These are phyloP conservation scores for Podaxis mareebaensis DNA, from an alignment of 768 basidiomycete species.

Conservation along the genomic window DNA sequence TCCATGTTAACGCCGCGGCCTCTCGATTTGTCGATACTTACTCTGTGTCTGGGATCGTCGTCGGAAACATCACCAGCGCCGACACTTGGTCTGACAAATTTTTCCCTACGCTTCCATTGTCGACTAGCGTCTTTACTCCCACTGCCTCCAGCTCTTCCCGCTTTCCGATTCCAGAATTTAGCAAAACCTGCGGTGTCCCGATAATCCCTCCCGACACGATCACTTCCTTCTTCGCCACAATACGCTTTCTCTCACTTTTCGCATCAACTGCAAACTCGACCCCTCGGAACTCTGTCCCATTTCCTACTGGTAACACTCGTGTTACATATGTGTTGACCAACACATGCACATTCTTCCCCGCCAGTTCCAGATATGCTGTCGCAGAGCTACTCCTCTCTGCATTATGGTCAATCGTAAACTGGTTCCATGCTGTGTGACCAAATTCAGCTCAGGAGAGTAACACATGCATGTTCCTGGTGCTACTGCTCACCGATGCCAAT, in stretches of 20 bases:
- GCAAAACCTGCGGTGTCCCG: constrained; percentile 27
- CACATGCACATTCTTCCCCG: constrained; percentile 8
- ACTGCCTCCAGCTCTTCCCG: constrained; percentile 17
- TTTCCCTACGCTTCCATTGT: constrained; percentile 24
- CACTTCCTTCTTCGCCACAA: constrained; percentile 30
- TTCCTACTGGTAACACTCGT: constrained; percentile 14
- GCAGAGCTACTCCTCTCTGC: constrained; percentile 20
- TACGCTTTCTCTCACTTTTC: constrained; percentile 4
- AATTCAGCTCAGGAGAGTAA: not conserved
- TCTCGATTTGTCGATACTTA: not conserved
- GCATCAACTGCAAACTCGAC: constrained; percentile 15
- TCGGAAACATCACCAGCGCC: constrained; percentile 1
- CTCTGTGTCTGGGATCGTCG: constrained; percentile 12
- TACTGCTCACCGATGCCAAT: constrained; percentile 16
- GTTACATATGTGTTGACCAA: constrained; percentile 19
- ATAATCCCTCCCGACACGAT: constrained; percentile 33
- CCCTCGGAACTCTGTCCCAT: constrained; percentile 14
- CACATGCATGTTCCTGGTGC: not conserved
- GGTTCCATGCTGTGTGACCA: constrained; percentile 11
- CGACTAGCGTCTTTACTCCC: constrained; percentile 19
- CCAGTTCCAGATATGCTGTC: constrained; percentile 14
- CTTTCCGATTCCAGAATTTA: constrained; percentile 28
- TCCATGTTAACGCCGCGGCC: not conserved
- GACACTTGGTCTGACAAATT: constrained; percentile 23
- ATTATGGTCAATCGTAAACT: constrained; percentile 16